A percentile compares a stretch with the other conserved stretches of the same genome.
Conservation (phyloP, 768 basidiomycete species). For the Rickenella mellea region DNA sequence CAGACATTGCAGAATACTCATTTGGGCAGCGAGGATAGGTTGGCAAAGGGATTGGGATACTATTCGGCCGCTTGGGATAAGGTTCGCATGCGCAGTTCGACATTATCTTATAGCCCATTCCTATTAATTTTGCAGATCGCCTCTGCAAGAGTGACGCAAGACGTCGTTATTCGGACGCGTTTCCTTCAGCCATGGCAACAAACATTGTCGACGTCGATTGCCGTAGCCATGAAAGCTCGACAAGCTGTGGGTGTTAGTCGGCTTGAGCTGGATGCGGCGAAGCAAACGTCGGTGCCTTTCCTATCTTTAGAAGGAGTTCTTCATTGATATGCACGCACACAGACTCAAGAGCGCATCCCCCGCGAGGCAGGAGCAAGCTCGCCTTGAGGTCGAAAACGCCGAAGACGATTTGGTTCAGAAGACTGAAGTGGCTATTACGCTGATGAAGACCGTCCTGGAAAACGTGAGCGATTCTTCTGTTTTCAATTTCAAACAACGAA, state of each 20-base stretch:
- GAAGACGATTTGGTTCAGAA: constrained; percentile 96
- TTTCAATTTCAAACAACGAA: neutral
- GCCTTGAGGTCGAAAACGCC: constrained; percentile 86
- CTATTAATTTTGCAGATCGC: constrained; percentile 34
- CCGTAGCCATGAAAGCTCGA: constrained; percentile 87
- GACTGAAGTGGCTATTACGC: constrained; percentile 92
- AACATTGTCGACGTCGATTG: constrained; percentile 74
- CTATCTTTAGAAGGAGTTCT: constrained; percentile 1
- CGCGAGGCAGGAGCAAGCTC: constrained; percentile 80
- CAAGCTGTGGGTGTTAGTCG: constrained; percentile 72
- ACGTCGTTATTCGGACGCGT: constrained; percentile 50
- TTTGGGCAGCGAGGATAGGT: constrained; percentile 48
- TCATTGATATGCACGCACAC: constrained; percentile 3
- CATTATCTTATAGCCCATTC: neutral
- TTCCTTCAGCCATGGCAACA: constrained; percentile 84
- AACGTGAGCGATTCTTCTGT: constrained; percentile 54
- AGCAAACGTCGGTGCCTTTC: constrained; percentile 55
- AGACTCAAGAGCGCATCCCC: constrained; percentile 76
- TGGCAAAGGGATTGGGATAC: constrained; percentile 67
- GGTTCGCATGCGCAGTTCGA: constrained; percentile 14
- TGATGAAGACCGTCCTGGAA: constrained; percentile 98
- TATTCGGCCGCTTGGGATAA: constrained; percentile 83
- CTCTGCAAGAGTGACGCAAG: constrained; percentile 71
- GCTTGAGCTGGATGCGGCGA: constrained; percentile 85
- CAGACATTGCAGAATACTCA: constrained; percentile 35